phyloP scores from a whole-genome alignment of 2,329 filamentous ascomycete species.

The Fusarium domesticum region DNA sequence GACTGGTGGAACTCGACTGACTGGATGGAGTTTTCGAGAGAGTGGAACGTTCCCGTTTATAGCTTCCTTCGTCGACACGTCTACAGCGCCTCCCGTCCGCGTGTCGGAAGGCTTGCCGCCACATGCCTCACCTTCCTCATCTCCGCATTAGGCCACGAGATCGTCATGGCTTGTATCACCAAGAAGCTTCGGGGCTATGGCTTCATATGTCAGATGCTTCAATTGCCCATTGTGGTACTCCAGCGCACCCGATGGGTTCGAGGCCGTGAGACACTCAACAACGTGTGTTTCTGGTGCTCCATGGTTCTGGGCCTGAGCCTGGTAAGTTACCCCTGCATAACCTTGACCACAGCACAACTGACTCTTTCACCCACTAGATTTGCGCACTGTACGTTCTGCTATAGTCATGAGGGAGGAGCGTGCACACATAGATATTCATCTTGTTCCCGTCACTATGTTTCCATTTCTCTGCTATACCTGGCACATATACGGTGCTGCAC shows the following conservation, averaged over 20 bases:
- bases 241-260: conserved; percentile 78
- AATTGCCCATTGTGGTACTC: conserved; percentile 90
- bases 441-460: neutral
- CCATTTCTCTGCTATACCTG: conserved; percentile 3
- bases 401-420: conserved; percentile 22
- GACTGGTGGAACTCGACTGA: conserved; percentile 77
- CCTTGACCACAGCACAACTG: too few species aligned
- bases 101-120: conserved; percentile 72
- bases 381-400: conserved; percentile 54
- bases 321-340: conserved; percentile 49
- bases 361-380: conserved; percentile 39
- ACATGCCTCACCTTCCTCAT: conserved; percentile 91
- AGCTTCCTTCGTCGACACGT: conserved; percentile 93
- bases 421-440: neutral
- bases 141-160: conserved; percentile 83
- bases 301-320: conserved; percentile 85
- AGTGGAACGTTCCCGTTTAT: conserved; percentile 98
- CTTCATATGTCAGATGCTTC: conserved; percentile 92
- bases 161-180: conserved; percentile 97
- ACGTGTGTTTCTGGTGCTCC: conserved; percentile 84
- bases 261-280: conserved; percentile 75
- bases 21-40: conserved; percentile 92
- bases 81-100: conserved; percentile 75
- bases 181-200: conserved; percentile 95
- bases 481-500: neutral